Evolutionary conservation across 2,329 filamentous ascomycete species (phyloP).

Genomic region (Madurella fahalii): DNA sequence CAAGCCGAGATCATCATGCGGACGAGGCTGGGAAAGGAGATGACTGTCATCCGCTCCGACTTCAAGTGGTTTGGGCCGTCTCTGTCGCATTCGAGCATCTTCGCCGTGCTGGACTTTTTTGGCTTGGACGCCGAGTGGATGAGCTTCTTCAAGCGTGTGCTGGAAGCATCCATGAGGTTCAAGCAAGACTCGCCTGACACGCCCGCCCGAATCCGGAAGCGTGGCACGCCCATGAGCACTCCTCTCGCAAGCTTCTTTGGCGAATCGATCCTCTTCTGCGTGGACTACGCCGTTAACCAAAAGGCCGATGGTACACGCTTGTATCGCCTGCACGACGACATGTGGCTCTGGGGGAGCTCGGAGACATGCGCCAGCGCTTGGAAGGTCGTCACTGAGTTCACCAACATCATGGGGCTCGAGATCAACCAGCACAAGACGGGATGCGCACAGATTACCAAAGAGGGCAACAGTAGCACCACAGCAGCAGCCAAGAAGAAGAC

Average conservation of each 20-base stretch:
- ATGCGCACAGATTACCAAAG: conserved; percentile 37
- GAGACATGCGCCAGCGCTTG: conserved; percentile 53
- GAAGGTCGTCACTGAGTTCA: conserved; percentile 54
- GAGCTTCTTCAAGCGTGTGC: conserved; percentile 50
- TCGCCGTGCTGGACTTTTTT: conserved; percentile 52
- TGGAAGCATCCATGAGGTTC: conserved; percentile 52
- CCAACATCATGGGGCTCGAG: conserved; percentile 50
- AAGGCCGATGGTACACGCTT: conserved; percentile 48
- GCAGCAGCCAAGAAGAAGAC: too few relatives aligned
- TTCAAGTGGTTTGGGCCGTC: conserved; percentile 55
- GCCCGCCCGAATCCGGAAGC: conserved; percentile 40
- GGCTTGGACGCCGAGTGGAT: conserved; percentile 50
- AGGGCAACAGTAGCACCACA: conserved; percentile 6
- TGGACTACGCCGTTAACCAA: conserved; percentile 59
- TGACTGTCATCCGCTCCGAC: conserved; percentile 54
- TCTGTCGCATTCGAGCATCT: conserved; percentile 53
- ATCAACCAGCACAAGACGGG: conserved; percentile 53
- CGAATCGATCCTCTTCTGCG: conserved; percentile 56
- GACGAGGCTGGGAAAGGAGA: conserved; percentile 36
- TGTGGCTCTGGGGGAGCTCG: conserved; percentile 56
- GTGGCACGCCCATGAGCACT: conserved; percentile 55
- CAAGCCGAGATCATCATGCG: too few relatives aligned
- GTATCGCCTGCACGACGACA: conserved; percentile 59
- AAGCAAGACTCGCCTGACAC: conserved; percentile 44
- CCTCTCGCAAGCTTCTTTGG: conserved; percentile 52